Conservation (phyloP, 2,329 filamentous ascomycete genomes). For the Cercospora sesami region DNA sequence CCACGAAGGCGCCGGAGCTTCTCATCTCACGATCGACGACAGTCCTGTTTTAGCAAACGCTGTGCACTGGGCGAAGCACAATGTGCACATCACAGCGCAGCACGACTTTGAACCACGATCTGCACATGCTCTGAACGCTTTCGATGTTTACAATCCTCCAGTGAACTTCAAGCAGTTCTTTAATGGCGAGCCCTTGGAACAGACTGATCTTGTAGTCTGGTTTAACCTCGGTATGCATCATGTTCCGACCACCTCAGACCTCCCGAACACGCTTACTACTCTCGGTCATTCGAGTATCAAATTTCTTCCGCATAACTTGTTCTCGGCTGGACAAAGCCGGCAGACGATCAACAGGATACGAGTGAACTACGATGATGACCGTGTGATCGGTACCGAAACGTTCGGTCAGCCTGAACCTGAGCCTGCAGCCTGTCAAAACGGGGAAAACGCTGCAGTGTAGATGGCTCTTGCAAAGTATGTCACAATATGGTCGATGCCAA, state of each 20-base stretch:
- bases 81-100: slow-evolving; percentile 47
- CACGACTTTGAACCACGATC: slow-evolving; percentile 49
- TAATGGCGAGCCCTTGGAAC: slow-evolving; percentile 60
- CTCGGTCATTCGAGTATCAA: slow-evolving; percentile 49
- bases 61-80: slow-evolving; percentile 41
- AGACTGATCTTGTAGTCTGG: slow-evolving; percentile 96
- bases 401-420: slow-evolving; percentile 38
- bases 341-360: slow-evolving; percentile 46
- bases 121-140: slow-evolving; percentile 41
- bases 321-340: slow-evolving; percentile 42
- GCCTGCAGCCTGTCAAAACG: background rate
- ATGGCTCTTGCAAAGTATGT: background rate
- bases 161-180: slow-evolving; percentile 50
- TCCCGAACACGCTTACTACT: slow-evolving; percentile 57
- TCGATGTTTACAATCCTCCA: slow-evolving; percentile 44
- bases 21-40: slow-evolving; percentile 35
- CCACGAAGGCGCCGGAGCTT: slow-evolving; percentile 36
- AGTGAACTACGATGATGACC: slow-evolving; percentile 42
- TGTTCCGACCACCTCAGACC: slow-evolving; percentile 55
- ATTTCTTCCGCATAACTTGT: slow-evolving; percentile 52
- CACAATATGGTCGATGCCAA: background rate
- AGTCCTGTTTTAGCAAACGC: slow-evolving; percentile 32
- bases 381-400: slow-evolving; percentile 32
- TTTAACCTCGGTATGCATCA: slow-evolving; percentile 72
- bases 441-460: background rate